Base-by-base conservation (phyloP, 768 basidiomycete species). In the Rhizopogon vulgaris region DNA sequence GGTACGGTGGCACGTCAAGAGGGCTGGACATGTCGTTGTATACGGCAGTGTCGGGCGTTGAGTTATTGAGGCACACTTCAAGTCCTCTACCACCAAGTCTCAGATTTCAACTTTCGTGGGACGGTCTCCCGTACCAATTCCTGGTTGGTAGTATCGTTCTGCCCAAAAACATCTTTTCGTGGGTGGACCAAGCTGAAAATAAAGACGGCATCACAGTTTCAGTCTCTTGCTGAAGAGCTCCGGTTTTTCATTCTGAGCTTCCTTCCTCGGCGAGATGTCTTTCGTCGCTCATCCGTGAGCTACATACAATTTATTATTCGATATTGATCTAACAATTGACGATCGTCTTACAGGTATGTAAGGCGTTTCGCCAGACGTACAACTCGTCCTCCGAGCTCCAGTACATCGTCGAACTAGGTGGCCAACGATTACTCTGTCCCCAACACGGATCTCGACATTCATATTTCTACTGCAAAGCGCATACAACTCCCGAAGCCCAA, bases 1-100 rank as follows among this genome's bases (percentile, higher is more conserved):
- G 73, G 64, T 84, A 88, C 9, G 84, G 85, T 8, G 84, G 82
- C 4, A 84, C 73, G 40, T 81, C 75, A 32, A 78, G 60, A 6
- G 76, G 76, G 38, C 64, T 67, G 10, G 7, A 18, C 45, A 46
- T 46, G 18, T 34, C 17, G 18, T 12, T 32, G 43, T 7, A 45
- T 64, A 68, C 6, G 71, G 70, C 25, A 72, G 65, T 36, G 68
- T 22, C 22, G 3, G 22, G 22, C 22, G 22, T 22, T 22, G 22
- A 22, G 3, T 22, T 22, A 22, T 22, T 3, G 22, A 22, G 22
- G 22, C 22, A 22, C n/a, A n/a, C n/a, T n/a, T n/a, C n/a, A n/a
- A n/a, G n/a, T n/a, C n/a, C n/a, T 22, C 22, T 22, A 22, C 22
- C 22, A 22, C 22, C 22, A 22, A 22, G 22, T 22, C 22, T 22